Evolutionary conservation across 2,329 filamentous ascomycete species (phyloP), one percentile per base, ranked within the genome.

Genomic region (Phoma herbarum): DNA sequence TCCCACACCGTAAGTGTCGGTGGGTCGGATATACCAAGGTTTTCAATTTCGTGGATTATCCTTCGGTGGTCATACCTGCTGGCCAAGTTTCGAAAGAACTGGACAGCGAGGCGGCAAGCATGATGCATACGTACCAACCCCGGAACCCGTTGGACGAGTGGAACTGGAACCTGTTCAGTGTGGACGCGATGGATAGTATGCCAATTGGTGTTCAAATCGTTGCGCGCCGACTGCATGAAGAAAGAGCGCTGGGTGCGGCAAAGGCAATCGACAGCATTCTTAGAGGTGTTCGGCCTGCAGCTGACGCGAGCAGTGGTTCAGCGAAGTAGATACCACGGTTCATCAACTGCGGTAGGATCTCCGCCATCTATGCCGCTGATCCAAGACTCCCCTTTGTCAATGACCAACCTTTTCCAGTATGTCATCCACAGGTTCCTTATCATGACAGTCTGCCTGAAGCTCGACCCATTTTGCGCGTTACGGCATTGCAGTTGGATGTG

Each of bases 21-120:
- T 83, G 80, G 80, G 79, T 82, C 3, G 86, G 86, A 2, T 88
- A 88, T 63, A 87, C 85, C 1, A 86, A 86, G 65, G 78, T 87
- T 7, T 87, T 85, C 81, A 88, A 88, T 63, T 74, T 88, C 10
- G 75, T 89, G 0, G 87, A 90, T 66, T 89, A 89, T 63, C 79
- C 85, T 0, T 82, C 86, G 0, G 72, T 87, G 4, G 81, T 84
- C 0, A 74, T 89, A 14, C 86, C 87, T 0, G 82, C 81, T 14
- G 85, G 84, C 0, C 71, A 71, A 8, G 82, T 84, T 1, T 74
- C 75, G 1, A 75, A 78, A 42, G 70, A 77, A 4, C 73, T 81
- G 43, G 77, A 84, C 6, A 25, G 46, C 8, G 62, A 70, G 2
- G 65, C 73, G 14, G 66, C 75, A 0, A 75, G 71, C 54, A 68